Evolutionary conservation across 2,329 filamentous ascomycete species (phyloP), one percentile per base, ranked within the genome.

Genomic region (Diaporthe longicolla): DNA sequence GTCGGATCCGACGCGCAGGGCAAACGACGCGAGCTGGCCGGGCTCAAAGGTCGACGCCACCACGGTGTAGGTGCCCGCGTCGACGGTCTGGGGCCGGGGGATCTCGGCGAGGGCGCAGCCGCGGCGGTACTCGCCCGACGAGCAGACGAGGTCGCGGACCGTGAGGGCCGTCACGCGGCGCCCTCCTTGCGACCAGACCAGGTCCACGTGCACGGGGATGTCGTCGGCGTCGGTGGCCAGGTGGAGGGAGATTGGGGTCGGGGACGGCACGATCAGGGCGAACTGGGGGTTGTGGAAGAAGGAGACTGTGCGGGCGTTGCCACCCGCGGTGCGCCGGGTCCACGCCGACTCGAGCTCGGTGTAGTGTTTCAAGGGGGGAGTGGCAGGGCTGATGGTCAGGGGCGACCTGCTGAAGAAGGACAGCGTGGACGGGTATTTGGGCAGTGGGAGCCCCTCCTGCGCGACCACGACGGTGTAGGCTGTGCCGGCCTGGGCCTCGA

Each of bases 281-380:
- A 94, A 98, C 81, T 98, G 95, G 0, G 97, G 97, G 78, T 98
- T 99, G 73, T 89, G 87, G n/a, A 93, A 89, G 83, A 97, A 98
- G 11, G 89, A 91, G 2, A 93, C 83, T 37, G 92, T 93, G 75
- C 92, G 91, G 0, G 94, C 91, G 80, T 95, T 97, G 40, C 97
- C 97, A 29, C 97, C 97, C 5, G 95, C 94, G 0, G 93, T 95
- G 65, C 92, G 90, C 70, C 90, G 86, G 3, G 90, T 95, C 97
- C 97, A 99, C 3, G 88, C 86, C 2, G 92, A 91, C 1, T 86
- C 81, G 32, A 92, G 81, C 73, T 91, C 90, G n/a, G 84, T 87
- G 74, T 89, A 87, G 78, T 91, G 85, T 0, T 85, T 81, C 79
- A 94, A 93, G 70, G 87, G 77, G 58, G 93, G 88, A 21, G 84